Evolutionary conservation across 306 rosid species (phyloP), one percentile per base, ranked within the genome.

Genomic region (Prunus davidiana): DNA sequence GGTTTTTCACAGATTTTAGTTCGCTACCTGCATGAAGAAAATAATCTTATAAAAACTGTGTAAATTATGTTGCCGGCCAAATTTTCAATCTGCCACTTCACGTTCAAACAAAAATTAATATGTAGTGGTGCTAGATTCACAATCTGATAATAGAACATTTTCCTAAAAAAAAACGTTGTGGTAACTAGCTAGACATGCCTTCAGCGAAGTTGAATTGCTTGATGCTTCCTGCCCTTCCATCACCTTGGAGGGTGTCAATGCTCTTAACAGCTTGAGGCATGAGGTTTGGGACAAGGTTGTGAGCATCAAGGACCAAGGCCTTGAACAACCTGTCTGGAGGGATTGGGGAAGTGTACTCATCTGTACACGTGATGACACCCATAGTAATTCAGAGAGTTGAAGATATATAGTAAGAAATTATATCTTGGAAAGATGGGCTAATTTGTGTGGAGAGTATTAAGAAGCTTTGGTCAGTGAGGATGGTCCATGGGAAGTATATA

Each of bases 221-320:
- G 74, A 86, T 74, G 74, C 86, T 73, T 56, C 86, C 89, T 3
- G 61, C 71, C 0, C 84, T 80, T 18, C 89, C 86, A n/a, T 77
- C 61, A 50, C 86, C 89, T 66, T 80, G 50, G 24, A 82, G 14
- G 24, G 65, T 74, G 28, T 86, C 81, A n/a, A 46, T 3, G n/a
- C 76, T 28, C 27, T 74, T 24, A 41, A 77, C 28, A 30, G 74
- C 81, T 1, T 77, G 56, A 1, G 83, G 83, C 4, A 34, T 77
- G 38, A 80, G 71, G 67, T 62, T 67, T 46, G 89, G 87, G 51
- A 86, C 8, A 4, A 86, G 75, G 27, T 74, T 83, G 72, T 82
- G 76, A 3, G 71, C 79, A 15, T 83, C 85, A 14, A 82, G 77
- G 34, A 86, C 9, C 3, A 80, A 70, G 41, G 87, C 81, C 79